phyloP scores from a whole-genome alignment of 2,329 filamentous ascomycete species.

The Juglanconis oblonga region DNA sequence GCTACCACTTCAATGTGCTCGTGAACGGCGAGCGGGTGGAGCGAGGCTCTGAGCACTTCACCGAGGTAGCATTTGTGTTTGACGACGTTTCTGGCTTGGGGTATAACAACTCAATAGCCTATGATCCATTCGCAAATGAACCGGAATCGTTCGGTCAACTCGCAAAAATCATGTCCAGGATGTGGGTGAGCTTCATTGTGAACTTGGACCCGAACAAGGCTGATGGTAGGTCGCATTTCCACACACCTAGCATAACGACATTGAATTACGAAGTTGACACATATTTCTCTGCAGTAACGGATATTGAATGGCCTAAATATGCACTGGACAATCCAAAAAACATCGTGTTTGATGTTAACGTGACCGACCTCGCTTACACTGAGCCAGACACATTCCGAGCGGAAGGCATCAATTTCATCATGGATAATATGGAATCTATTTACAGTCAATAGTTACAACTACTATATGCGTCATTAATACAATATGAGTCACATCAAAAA shows the following conservation, averaged over 20 bases:
- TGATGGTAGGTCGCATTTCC: slow-evolving; percentile 16
- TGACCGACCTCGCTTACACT: slow-evolving; percentile 34
- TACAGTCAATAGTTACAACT: slow-evolving; percentile 18
- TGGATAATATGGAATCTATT: slow-evolving; percentile 17
- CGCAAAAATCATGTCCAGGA: slow-evolving; percentile 45
- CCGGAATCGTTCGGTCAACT: slow-evolving; percentile 39
- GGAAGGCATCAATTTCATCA: slow-evolving; percentile 36
- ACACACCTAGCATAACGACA: too few relatives aligned
- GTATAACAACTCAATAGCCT: slow-evolving; percentile 34
- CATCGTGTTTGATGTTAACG: slow-evolving; percentile 50
- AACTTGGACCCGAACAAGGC: slow-evolving; percentile 40
- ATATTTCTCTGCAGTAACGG: not conserved
- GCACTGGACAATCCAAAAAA: slow-evolving; percentile 37
- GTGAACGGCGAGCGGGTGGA: slow-evolving; percentile 27
- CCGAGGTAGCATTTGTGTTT: slow-evolving; percentile 53
- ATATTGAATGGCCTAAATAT: slow-evolving; percentile 42
- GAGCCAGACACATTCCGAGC: slow-evolving; percentile 44
- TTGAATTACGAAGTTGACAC: not conserved
- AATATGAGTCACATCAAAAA: too few relatives aligned
- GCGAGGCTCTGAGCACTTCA: slow-evolving; percentile 29
- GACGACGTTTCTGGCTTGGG: slow-evolving; percentile 47
- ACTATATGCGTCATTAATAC: too few relatives aligned
- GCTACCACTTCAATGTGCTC: slow-evolving; percentile 43
- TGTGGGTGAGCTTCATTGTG: slow-evolving; percentile 51
- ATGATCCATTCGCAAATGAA: slow-evolving; percentile 37